Evolutionary conservation across 202 grass and related monocot species (phyloP), one percentile per base, ranked within the genome.

Genomic region (Tripidium arundinaceum): DNA sequence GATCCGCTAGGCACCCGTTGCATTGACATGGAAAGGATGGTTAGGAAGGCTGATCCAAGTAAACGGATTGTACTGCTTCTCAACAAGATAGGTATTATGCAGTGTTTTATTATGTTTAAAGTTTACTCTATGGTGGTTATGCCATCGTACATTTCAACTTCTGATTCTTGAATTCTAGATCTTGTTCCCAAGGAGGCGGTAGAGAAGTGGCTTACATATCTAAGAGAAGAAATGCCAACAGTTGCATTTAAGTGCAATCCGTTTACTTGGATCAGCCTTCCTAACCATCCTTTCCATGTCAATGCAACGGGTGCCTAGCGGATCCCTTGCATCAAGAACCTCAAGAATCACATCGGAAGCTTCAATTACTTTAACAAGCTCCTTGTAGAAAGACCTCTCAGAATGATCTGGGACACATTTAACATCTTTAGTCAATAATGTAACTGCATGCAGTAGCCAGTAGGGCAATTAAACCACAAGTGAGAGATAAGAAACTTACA

Each of bases 331-430:
- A 83, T 99, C 96, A 68, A 99, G 88, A 79, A 99, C 96, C 86
- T 99, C 90, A 11, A 99, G 77, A 80, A 99, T 91, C 31, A 99
- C 88, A 67, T 99, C 96, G 0, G 96, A 96, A 73, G 88, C 86
- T 85, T 99, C 90, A 14, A 99, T 91, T 9, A 99, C 96, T 94
- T 99, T 99, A 49, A 93, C 83, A 75, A 99, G 65, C 84, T 99
- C 96, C 86, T 99, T 99, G 75, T 95, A 96, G 83, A 99, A 99
- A 11, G 92, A 83, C 73, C 90, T 95, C 80, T 96, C 96, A 69
- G 92, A 99, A 87, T 99, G 90, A 79, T 91, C 96, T 96, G 58
- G 25, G 27, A 79, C 72, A 84, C 7, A 63, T 71, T 43, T 36
- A 47, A 41, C 33, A 81, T 54, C 8, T 63, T 75, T 41, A 76